phyloP scores from a whole-genome alignment of 106 monocot species.

The Posidonia australis region DNA sequence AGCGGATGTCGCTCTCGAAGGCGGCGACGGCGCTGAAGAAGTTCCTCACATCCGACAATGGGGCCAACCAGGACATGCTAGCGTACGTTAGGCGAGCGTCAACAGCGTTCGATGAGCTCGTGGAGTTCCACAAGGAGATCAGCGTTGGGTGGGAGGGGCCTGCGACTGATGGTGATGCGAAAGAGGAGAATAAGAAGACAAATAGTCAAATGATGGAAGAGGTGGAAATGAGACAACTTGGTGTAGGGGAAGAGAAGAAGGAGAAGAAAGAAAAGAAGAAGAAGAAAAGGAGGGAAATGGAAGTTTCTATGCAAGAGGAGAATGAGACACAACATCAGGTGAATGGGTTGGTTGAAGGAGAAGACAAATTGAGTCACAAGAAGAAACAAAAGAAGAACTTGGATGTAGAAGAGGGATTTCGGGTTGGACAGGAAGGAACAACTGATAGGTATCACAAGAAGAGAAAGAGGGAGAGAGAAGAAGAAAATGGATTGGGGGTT shows the following conservation, averaged over 20 bases:
- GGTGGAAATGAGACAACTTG: neutral
- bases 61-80: constrained; percentile 20
- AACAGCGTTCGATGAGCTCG: constrained; percentile 35
- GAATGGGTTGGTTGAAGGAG: too few species aligned
- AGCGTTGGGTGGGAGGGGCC: too few species aligned
- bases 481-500: neutral
- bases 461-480: neutral
- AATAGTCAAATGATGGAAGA: neutral
- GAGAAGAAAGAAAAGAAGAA: neutral
- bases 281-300: neutral
- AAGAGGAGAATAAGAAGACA: neutral
- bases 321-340: too few species aligned
- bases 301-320: too few species aligned
- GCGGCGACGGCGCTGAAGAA: neutral
- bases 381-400: neutral
- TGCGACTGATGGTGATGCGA: neutral
- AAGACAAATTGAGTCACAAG: neutral
- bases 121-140: constrained; percentile 8
- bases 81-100: constrained; percentile 31
- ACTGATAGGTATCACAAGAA: neutral
- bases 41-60: constrained; percentile 9
- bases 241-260: neutral
- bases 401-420: neutral
- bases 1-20: constrained; percentile 27
- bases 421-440: neutral